These are phyloP conservation scores for Aspergillus luchuensis DNA, from an alignment of 2,329 filamentous ascomycete species.

Conservation along the genomic window DNA sequence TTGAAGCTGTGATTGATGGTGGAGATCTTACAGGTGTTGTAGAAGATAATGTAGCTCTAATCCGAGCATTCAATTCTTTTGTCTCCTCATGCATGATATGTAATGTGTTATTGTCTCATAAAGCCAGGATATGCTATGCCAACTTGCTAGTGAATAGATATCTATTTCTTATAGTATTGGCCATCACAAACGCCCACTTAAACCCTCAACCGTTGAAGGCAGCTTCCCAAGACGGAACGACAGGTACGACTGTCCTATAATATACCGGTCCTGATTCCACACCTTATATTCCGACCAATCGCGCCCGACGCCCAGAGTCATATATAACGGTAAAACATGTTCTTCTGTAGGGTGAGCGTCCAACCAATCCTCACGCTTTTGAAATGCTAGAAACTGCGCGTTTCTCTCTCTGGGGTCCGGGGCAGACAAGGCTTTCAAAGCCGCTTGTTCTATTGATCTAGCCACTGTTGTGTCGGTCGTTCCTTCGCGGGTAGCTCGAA, in stretches of 20 bases:
- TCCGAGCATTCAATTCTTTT: too few relatives aligned
- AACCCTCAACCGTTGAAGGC: background rate
- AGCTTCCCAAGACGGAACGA: conserved; percentile 20
- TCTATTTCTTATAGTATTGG: background rate
- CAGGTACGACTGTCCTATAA: conserved; percentile 27
- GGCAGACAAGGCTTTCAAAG: background rate
- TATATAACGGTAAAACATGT: conserved; percentile 4
- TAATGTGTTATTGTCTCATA: too few relatives aligned
- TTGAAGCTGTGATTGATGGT: background rate
- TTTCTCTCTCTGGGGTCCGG: background rate
- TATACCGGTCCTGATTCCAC: conserved; percentile 32
- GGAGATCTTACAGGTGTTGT: too few relatives aligned
- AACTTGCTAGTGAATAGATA: too few relatives aligned
- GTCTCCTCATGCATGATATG: too few relatives aligned
- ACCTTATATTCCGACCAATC: background rate
- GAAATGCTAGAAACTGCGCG: background rate
- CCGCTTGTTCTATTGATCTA: background rate
- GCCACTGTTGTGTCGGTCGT: background rate
- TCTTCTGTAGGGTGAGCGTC: background rate
- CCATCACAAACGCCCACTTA: background rate
- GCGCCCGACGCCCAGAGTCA: background rate
- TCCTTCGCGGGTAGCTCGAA: background rate
- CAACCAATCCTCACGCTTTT: background rate
- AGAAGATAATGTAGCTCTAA: too few relatives aligned
- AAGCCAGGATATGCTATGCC: too few relatives aligned